phyloP scores from a whole-genome alignment of 108 stramenopile species.

The Fistulifera solaris region DNA sequence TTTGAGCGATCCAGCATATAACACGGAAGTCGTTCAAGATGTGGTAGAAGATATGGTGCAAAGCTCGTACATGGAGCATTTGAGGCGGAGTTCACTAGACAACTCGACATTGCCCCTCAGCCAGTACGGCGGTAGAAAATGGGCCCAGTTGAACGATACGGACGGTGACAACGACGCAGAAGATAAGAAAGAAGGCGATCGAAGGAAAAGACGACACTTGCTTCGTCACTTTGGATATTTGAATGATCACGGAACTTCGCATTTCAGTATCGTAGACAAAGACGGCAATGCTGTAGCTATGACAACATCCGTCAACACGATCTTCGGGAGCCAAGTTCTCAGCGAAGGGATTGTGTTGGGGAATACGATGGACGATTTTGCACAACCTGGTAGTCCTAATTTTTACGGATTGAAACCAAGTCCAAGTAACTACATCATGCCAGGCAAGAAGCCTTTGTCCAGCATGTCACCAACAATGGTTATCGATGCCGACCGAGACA shows the following conservation, averaged over 20 bases:
- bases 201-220: conserved; percentile 13
- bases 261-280: conserved; percentile 66
- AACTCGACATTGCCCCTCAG: conserved; percentile 27
- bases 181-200: conserved; percentile 47
- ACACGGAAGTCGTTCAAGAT: conserved; percentile 13
- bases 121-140: conserved; percentile 54
- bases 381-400: conserved; percentile 53
- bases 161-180: conserved; percentile 14
- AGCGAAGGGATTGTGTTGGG: conserved; percentile 68
- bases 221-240: conserved; percentile 51
- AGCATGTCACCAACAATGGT: conserved; percentile 82
- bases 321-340: conserved; percentile 29
- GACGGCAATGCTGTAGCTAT: conserved; percentile 68
- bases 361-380: conserved; percentile 75
- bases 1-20: conserved; percentile 64
- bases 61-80: conserved; percentile 47
- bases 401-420: conserved; percentile 55
- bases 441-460: conserved; percentile 68
- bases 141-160: conserved; percentile 48
- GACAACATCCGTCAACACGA: conserved; percentile 62
- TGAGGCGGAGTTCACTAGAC: conserved; percentile 34
- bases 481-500: conserved; percentile 16
- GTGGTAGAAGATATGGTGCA: conserved; percentile 45
- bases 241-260: conserved; percentile 74
- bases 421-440: conserved; percentile 50